Conservation (phyloP, 2,329 filamentous ascomycete species). For the Incumbomyces lentus region DNA sequence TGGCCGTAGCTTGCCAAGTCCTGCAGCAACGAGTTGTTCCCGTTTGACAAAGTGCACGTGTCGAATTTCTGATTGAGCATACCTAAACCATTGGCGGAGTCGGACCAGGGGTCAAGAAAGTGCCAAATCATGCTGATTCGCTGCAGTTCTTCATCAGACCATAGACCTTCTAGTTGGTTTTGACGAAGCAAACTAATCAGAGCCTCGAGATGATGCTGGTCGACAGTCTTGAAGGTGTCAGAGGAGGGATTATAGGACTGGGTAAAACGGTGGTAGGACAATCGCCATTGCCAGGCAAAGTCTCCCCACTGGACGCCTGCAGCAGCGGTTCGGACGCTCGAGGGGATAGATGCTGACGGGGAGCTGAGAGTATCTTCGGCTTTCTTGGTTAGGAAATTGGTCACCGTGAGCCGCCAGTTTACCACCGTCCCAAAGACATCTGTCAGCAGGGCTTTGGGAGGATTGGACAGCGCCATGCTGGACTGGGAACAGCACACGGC, state of each 20-base stretch:
- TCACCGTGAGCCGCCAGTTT: constrained; percentile 63
- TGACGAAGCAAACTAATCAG: constrained; percentile 48
- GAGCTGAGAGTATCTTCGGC: constrained; percentile 41
- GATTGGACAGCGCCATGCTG: constrained; percentile 19
- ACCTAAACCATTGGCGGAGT: constrained; percentile 46
- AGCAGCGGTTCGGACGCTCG: constrained; percentile 40
- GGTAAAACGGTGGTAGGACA: constrained; percentile 54
- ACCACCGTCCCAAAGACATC: constrained; percentile 75
- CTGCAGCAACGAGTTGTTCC: constrained; percentile 54
- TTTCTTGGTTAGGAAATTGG: constrained; percentile 44
- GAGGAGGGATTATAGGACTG: constrained; percentile 27
- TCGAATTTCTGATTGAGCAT: constrained; percentile 46
- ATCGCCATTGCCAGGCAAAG: constrained; percentile 63
- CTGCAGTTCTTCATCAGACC: constrained; percentile 51
- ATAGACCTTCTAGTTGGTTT: constrained; percentile 50
- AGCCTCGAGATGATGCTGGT: constrained; percentile 58
- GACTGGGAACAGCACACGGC: too few relatives aligned
- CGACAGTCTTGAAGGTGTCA: constrained; percentile 54
- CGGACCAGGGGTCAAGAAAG: constrained; percentile 57
- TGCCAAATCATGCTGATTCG: constrained; percentile 63
- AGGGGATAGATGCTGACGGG: constrained; percentile 34
- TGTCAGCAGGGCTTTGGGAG: constrained; percentile 54
- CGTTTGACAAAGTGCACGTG: constrained; percentile 64
- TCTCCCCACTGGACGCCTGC: constrained; percentile 48
- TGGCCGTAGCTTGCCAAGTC: constrained; percentile 52